These are phyloP conservation scores for Solanum chaucha DNA, from an alignment of 257 asterid genomes.

Conservation along the genomic window DNA sequence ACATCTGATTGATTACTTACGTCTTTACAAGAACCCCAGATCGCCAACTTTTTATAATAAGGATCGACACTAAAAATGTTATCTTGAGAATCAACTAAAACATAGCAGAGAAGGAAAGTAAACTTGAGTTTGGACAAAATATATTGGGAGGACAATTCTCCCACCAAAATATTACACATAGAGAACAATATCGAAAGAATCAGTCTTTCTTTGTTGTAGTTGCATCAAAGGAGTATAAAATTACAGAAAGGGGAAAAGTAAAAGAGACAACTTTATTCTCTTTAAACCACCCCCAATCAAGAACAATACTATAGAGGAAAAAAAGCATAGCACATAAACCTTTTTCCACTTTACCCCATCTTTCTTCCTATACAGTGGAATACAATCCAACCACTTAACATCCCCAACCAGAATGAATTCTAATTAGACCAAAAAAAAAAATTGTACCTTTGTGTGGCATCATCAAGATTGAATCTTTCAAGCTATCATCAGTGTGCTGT, in stretches of 20 bases:
- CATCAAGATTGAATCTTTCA: constrained; percentile 6
- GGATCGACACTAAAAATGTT: background rate
- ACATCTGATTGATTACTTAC: background rate
- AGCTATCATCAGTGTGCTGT: constrained; percentile 50
- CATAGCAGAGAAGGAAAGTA: background rate
- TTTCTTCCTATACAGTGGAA: constrained; percentile 57
- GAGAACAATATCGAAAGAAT: constrained; percentile 30
- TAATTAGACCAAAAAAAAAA: constrained; percentile 9
- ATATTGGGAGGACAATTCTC: constrained; percentile 2
- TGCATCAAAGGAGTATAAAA: constrained; percentile 20
- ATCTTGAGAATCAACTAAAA: background rate
- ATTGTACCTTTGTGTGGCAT: background rate
- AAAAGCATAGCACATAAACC: constrained; percentile 17
- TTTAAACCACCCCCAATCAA: constrained; percentile 29
- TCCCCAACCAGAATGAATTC: constrained; percentile 5
- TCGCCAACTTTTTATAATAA: background rate
- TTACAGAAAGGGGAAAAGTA: constrained; percentile 38
- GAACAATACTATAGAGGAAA: constrained; percentile 34
- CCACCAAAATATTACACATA: constrained; percentile 7
- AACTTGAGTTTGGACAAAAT: constrained; percentile 8
- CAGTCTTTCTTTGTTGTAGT: constrained; percentile 19
- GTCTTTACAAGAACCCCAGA: background rate
- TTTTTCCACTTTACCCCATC: constrained; percentile 17
- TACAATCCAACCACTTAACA: constrained; percentile 13
- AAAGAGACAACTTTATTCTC: constrained; percentile 77